Evolutionary conservation across 2,329 filamentous ascomycete genomes (phyloP).

Genomic region (Colletotrichum sp.): DNA sequence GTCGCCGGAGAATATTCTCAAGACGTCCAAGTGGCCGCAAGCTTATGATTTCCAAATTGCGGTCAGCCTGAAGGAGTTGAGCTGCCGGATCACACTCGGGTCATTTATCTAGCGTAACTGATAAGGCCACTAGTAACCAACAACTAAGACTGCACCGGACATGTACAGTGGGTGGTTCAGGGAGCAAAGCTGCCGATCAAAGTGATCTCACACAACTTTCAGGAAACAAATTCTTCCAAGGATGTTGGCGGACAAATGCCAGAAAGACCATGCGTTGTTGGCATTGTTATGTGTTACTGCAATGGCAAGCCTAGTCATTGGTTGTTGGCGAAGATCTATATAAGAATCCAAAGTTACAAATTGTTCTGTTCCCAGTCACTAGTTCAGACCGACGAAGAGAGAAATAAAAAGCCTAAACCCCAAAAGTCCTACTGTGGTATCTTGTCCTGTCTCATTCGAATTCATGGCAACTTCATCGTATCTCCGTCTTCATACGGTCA

Average conservation of each 20-base stretch:
- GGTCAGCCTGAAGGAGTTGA: background rate
- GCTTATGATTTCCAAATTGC: background rate
- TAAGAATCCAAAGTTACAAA: background rate
- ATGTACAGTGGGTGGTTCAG: background rate
- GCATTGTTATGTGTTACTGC: background rate
- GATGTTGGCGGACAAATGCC: background rate
- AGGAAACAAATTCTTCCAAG: background rate
- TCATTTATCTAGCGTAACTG: background rate
- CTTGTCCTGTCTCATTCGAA: background rate
- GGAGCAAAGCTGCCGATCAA: background rate
- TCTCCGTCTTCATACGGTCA: constrained; percentile 4
- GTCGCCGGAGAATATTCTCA: background rate
- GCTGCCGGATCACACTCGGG: background rate
- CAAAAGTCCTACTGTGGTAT: background rate
- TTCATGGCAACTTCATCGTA: background rate
- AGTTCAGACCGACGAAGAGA: background rate
- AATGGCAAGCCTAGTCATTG: background rate
- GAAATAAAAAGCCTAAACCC: background rate
- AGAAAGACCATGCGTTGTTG: background rate
- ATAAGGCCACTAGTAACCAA: background rate
- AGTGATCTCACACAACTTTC: background rate
- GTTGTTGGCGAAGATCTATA: background rate
- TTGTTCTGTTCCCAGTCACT: background rate
- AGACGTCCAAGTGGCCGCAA: background rate
- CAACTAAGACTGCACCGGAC: background rate